Evolutionary conservation across 371 early-diverging fungal species (phyloP).

Genomic region (Dichotomocladium elegans): DNA sequence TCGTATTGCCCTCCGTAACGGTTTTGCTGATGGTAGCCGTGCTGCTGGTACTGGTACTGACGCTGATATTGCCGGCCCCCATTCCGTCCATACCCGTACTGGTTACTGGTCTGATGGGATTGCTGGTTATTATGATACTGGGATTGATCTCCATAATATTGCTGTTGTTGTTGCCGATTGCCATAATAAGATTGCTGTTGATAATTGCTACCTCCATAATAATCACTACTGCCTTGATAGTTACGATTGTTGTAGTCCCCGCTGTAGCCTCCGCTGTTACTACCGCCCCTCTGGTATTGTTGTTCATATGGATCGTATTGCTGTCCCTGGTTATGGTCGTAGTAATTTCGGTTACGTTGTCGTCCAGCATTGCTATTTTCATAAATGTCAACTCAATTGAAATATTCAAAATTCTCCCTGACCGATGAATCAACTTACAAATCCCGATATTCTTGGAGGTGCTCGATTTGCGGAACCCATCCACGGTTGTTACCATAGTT

Average conservation of each 20-base stretch:
- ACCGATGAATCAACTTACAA: slow-evolving; percentile 4
- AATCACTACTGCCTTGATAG: slow-evolving; percentile 1
- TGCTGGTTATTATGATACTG: too few species aligned
- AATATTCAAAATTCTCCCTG: neutral
- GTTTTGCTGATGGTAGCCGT: too few species aligned
- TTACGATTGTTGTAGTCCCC: slow-evolving; percentile 13
- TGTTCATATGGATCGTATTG: neutral
- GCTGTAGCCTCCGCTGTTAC: slow-evolving; percentile 1
- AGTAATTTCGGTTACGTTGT: neutral
- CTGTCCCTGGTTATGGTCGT: slow-evolving; percentile 6
- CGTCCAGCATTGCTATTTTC: neutral
- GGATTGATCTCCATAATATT: too few species aligned
- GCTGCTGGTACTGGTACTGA: too few species aligned
- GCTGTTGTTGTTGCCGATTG: neutral
- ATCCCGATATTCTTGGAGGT: slow-evolving; percentile 43
- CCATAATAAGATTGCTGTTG: neutral
- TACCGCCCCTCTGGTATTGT: too few species aligned
- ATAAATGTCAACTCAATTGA: neutral
- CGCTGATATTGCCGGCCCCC: too few species aligned
- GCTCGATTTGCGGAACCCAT: slow-evolving; percentile 43
- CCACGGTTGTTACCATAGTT: slow-evolving; percentile 19
- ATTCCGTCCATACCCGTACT: neutral
- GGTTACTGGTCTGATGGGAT: too few species aligned
- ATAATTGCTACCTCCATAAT: slow-evolving; percentile 2
- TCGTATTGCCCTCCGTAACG: neutral